A percentile compares a stretch with the other conserved stretches of the same genome.
These are phyloP conservation scores for Citrus unshiu DNA, from an alignment of 345 rosid species.

Conservation along the genomic window DNA sequence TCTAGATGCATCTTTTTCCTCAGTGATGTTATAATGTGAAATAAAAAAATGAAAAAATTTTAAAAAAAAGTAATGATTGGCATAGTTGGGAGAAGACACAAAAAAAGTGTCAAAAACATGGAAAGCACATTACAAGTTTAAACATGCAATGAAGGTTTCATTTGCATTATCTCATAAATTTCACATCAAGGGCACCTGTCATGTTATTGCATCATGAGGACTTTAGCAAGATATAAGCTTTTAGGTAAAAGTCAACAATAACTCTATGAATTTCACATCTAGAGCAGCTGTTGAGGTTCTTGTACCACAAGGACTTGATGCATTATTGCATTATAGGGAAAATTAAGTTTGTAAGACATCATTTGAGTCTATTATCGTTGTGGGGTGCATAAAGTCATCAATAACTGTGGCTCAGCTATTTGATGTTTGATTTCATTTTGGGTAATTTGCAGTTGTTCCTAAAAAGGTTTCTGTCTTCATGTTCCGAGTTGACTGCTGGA, in stretches of 20 bases:
- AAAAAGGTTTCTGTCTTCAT: slow-evolving; percentile 67
- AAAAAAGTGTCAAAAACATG: neutral
- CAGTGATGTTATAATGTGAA: neutral
- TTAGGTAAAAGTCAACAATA: no score
- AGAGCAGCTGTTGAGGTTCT: neutral
- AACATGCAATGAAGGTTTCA: neutral
- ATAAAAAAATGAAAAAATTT: no score
- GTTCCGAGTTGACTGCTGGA: slow-evolving; percentile 78
- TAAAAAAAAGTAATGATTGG: neutral
- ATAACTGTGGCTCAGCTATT: neutral
- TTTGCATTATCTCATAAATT: neutral
- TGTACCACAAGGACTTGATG: neutral
- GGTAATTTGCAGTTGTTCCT: slow-evolving; percentile 61
- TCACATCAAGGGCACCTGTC: neutral
- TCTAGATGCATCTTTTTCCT: neutral
- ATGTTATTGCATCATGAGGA: neutral
- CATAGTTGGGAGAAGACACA: neutral
- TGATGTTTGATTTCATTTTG: neutral
- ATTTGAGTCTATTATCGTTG: neutral
- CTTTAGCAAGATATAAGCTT: neutral
- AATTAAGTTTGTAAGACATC: neutral
- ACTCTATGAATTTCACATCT: neutral
- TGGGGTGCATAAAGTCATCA: neutral
- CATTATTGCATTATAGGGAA: neutral
- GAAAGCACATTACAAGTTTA: neutral